A percentile compares a stretch with the other conserved stretches of the same genome.
These are phyloP conservation scores for Saturnispora gosingensis DNA, from an alignment of 805 yeast species.

Conservation along the genomic window DNA sequence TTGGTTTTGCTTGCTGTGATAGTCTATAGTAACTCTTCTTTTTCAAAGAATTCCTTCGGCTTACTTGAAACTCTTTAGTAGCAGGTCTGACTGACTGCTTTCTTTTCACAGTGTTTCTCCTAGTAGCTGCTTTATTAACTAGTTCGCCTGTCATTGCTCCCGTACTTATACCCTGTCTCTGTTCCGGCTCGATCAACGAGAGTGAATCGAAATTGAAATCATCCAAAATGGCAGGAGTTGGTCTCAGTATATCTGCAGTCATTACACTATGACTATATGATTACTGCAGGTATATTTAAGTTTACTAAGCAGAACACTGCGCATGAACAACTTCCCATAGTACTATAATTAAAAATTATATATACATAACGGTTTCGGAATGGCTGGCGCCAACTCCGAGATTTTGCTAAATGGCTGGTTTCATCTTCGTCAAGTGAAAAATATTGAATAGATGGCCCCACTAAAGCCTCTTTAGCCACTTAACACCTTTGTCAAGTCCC, in stretches of 20 bases:
- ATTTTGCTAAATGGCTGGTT: slow-evolving; percentile 6
- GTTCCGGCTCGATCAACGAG: not conserved
- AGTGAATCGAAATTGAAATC: slow-evolving; percentile 7
- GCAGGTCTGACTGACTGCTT: not conserved
- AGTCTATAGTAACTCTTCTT: slow-evolving; percentile 6
- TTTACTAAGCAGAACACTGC: not conserved
- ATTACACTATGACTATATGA: not conserved
- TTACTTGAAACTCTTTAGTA: slow-evolving; percentile 6
- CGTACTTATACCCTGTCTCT: not conserved
- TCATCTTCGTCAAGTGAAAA: not conserved
- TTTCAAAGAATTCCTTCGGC: slow-evolving; percentile 8
- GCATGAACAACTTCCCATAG: not conserved
- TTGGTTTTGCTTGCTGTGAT: slow-evolving; percentile 3
- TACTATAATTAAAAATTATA: not conserved
- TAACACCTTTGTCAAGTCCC: not conserved
- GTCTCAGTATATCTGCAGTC: slow-evolving; percentile 3
- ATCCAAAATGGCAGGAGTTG: slow-evolving; percentile 1
- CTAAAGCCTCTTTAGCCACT: not conserved
- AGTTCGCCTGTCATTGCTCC: not conserved
- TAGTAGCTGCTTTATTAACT: not conserved
- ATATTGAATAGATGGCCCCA: not conserved
- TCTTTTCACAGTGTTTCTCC: not conserved
- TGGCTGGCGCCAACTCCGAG: slow-evolving; percentile 8
- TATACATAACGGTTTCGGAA: not conserved
- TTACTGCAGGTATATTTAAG: too few relatives aligned